These are phyloP conservation scores for Coleophoma cylindrospora DNA, from an alignment of 2,329 filamentous ascomycete species.

Conservation along the genomic window DNA sequence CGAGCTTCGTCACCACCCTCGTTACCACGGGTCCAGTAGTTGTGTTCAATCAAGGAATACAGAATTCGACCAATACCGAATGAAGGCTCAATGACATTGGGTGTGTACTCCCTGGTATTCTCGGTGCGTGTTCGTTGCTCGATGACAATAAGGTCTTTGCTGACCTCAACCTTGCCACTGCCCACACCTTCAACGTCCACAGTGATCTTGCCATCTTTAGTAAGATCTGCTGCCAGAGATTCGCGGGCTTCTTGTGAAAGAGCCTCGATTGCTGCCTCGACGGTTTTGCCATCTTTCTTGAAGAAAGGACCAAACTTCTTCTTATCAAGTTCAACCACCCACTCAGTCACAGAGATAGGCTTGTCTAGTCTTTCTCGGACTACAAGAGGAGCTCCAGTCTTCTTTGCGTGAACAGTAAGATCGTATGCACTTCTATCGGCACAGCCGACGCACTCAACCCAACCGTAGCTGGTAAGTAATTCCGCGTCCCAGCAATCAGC, in stretches of 20 bases:
- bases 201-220: slow-evolving; percentile 67
- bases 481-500: slow-evolving; percentile 98
- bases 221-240: slow-evolving; percentile 69
- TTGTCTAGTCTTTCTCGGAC: slow-evolving; percentile 78
- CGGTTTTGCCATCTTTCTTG: slow-evolving; percentile 87
- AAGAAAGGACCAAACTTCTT: slow-evolving; percentile 95
- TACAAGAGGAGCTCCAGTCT: slow-evolving; percentile 79
- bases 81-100: slow-evolving; percentile 95
- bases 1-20: slow-evolving; percentile 76
- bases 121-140: slow-evolving; percentile 79
- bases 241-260: slow-evolving; percentile 73
- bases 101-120: slow-evolving; percentile 84
- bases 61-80: slow-evolving; percentile 96
- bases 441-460: slow-evolving; percentile 98
- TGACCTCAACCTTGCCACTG: slow-evolving; percentile 72
- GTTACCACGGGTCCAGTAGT: slow-evolving; percentile 78
- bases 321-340: slow-evolving; percentile 82
- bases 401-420: slow-evolving; percentile 85
- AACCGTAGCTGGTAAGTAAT: slow-evolving; percentile 84
- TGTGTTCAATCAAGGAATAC: slow-evolving; percentile 90
- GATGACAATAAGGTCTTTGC: slow-evolving; percentile 75
- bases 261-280: slow-evolving; percentile 72
- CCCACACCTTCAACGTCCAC: slow-evolving; percentile 65
- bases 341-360: slow-evolving; percentile 79
- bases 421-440: slow-evolving; percentile 96